Evolutionary conservation across 768 basidiomycete genomes (phyloP).

Genomic region (Podaxis pistillaris): DNA sequence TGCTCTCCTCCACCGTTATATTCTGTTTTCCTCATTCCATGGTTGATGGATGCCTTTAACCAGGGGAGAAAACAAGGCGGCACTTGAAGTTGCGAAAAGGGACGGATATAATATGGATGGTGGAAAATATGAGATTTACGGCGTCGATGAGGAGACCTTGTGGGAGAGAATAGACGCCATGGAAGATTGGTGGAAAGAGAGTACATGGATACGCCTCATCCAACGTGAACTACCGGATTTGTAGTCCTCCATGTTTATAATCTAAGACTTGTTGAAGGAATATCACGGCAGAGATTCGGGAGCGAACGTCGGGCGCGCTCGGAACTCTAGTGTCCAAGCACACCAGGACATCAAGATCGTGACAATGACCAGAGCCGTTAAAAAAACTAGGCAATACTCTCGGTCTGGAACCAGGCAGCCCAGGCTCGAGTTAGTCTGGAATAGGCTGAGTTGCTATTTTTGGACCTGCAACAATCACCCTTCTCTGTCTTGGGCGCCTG

Average conservation of each 20-base stretch:
- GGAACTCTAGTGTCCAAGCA: neutral
- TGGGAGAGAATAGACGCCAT: slow-evolving; percentile 82
- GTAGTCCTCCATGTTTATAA: slow-evolving; percentile 21
- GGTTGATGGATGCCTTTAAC: neutral
- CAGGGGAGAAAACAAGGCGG: slow-evolving; percentile 83
- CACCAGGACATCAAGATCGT: neutral
- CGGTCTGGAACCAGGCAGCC: neutral
- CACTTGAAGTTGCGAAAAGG: slow-evolving; percentile 78
- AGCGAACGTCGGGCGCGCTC: too few relatives aligned
- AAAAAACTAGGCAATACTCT: neutral
- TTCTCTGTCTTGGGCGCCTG: neutral
- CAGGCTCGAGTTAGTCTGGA: neutral
- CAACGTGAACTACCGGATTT: slow-evolving; percentile 84
- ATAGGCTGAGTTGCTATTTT: neutral
- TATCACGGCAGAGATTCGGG: neutral
- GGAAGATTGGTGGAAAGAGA: slow-evolving; percentile 93
- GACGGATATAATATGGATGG: slow-evolving; percentile 61
- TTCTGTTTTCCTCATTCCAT: neutral
- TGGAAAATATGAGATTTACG: slow-evolving; percentile 84
- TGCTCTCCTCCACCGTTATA: slow-evolving; percentile 4
- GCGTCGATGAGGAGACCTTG: slow-evolving; percentile 78
- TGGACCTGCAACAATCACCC: neutral
- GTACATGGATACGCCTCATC: slow-evolving; percentile 81
- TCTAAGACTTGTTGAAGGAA: neutral
- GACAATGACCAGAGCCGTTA: too few relatives aligned